Base-by-base conservation (phyloP, 208 protist genomes). In the Naegleria fowleri region DNA sequence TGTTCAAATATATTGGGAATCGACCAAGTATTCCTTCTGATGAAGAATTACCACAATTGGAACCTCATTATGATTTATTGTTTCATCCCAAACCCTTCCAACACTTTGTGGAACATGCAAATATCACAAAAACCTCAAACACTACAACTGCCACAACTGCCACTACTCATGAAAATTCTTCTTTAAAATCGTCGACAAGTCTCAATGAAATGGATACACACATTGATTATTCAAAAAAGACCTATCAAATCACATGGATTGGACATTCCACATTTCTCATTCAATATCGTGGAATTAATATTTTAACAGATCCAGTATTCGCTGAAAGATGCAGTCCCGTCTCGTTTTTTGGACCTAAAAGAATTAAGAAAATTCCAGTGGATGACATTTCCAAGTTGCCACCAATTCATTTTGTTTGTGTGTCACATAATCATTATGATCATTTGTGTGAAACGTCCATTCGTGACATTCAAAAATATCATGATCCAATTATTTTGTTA, bases 341-440 rank as follows among this genome's bases (percentile, higher is more conserved):
- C 29, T 91, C 90, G 19, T 96, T 95, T 86, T 85, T 87, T 19
- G 96, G 95, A 4, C 95, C 95, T 39, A 91, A 93, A 40, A 83
- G 93, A 36, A 93, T 92, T 52, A 92, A 93, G 13, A 90, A 93
- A 2, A 76, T 93, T 40, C 91, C 93, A 7, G 88, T 84, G 5
- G n/a, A 25, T 79, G 91, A 93, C 5, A 83, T 95, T 0, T 91
- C 84, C 13, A 93, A 97, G 83, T 92, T 97, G 39, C 95, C 96
- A 22, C 67, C 43, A 7, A 91, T 97, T 7, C 93, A 97, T 92
- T 94, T 96, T 39, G 93, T 97, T n/a, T 90, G 94, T 39, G 41
- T 98, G 38, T 96, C 94, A 43, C 96, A 98, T 93, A 96, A 97
- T 91, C 96, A 98, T 93, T 97, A 96, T 92, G 96, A 98, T 91